Conservation (phyloP, 208 protist species). For the Leptomonas pyrrhocoris region DNA sequence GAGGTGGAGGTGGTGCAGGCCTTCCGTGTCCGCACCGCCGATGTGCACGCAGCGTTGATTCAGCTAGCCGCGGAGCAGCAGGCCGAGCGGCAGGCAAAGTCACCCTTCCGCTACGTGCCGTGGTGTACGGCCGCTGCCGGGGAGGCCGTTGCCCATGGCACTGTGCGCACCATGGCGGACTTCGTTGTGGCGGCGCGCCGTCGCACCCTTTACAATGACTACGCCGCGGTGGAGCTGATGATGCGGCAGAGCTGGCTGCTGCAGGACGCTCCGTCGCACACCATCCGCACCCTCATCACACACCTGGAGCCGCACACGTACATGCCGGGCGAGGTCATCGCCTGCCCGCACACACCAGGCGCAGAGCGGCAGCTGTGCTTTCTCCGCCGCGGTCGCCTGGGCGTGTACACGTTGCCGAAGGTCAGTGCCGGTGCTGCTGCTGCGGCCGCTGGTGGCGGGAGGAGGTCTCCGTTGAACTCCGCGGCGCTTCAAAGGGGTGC, state of each 20-base stretch:
- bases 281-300: slow-evolving; percentile 74
- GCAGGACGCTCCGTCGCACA: slow-evolving; percentile 77
- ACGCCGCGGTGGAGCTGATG: slow-evolving; percentile 72
- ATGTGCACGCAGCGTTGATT: slow-evolving; percentile 71
- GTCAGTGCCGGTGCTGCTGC: neutral
- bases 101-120: slow-evolving; percentile 15
- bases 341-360: slow-evolving; percentile 61
- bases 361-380: slow-evolving; percentile 74
- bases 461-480: neutral
- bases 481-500: neutral
- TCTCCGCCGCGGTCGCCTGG: slow-evolving; percentile 67
- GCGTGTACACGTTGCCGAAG: slow-evolving; percentile 52
- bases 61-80: slow-evolving; percentile 34
- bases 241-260: slow-evolving; percentile 91
- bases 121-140: slow-evolving; percentile 28
- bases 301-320: slow-evolving; percentile 67
- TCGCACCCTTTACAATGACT: slow-evolving; percentile 59
- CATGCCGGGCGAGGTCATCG: slow-evolving; percentile 78
- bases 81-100: slow-evolving; percentile 13
- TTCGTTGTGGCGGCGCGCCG: slow-evolving; percentile 69
- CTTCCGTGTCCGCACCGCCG: slow-evolving; percentile 65
- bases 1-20: slow-evolving; percentile 48
- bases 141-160: slow-evolving; percentile 22
- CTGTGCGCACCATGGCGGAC: slow-evolving; percentile 28
- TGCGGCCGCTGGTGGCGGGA: neutral